Percentiles rank a stretch among this genome's conserved stretches.
Evolutionary conservation across 495 filamentous ascomycete genomes (phyloP).

Genomic region (Penicillium samsonianum): DNA sequence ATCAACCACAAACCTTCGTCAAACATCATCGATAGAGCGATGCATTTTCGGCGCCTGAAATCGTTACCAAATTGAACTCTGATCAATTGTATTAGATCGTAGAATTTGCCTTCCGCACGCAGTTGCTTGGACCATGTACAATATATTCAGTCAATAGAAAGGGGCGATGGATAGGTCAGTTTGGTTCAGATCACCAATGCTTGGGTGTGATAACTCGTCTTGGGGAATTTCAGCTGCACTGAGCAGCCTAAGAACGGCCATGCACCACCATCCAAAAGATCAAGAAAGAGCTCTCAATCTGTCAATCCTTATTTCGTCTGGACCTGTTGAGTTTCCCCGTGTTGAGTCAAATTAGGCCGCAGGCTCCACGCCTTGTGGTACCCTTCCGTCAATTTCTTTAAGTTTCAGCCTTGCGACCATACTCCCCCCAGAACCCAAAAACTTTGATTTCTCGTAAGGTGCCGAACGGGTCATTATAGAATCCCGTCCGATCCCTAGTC

Average conservation of each 20-base stretch:
- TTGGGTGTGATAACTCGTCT: too few relatives aligned
- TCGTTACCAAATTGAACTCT: too few relatives aligned
- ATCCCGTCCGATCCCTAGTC: constrained; percentile 72
- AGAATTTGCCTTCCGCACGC: too few relatives aligned
- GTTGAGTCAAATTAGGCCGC: constrained; percentile 72
- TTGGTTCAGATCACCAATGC: too few relatives aligned
- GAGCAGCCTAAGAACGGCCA: constrained; percentile 69
- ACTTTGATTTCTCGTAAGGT: constrained; percentile 78
- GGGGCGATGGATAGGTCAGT: too few relatives aligned
- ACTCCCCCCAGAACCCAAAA: constrained; percentile 73
- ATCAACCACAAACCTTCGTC: too few relatives aligned
- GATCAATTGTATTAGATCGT: too few relatives aligned
- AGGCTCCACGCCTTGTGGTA: constrained; percentile 62
- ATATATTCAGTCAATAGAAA: too few relatives aligned
- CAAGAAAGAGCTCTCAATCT: constrained; percentile 49
- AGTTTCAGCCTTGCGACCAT: constrained; percentile 73
- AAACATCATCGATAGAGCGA: too few relatives aligned
- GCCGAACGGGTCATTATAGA: constrained; percentile 68
- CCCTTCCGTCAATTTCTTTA: constrained; percentile 71
- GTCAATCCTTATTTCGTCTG: constrained; percentile 68
- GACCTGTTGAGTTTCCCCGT: constrained; percentile 69
- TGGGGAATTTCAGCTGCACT: too few relatives aligned
- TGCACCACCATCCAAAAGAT: constrained; percentile 66
- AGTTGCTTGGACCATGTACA: too few relatives aligned
- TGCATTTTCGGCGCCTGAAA: too few relatives aligned